phyloP scores from a whole-genome alignment of 306 rosid species.

The Trifolium repens region DNA sequence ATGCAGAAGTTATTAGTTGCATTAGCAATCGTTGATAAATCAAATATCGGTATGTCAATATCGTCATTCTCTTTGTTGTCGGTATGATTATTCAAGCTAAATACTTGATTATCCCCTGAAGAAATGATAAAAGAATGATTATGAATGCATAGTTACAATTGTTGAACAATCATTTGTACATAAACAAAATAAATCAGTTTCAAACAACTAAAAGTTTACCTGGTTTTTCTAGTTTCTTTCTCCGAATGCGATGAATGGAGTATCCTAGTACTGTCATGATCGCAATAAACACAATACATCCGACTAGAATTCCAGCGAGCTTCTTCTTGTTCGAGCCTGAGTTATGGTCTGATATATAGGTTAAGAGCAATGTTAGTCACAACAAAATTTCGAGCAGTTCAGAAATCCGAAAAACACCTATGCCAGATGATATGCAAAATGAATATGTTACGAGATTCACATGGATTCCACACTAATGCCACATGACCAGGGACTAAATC shows the following conservation, averaged over 20 bases:
- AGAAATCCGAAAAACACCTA: background rate
- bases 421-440: background rate
- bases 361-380: background rate
- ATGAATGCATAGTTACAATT: background rate
- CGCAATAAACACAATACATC: slow-evolving; percentile 11
- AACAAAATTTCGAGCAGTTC: too few relatives aligned
- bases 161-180: background rate
- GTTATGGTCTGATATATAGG: background rate
- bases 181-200: background rate
- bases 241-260: background rate
- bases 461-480: background rate
- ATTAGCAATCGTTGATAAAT: slow-evolving; percentile 45
- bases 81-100: slow-evolving; percentile 4
- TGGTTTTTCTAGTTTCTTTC: slow-evolving; percentile 27
- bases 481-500: background rate
- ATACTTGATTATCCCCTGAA: slow-evolving; percentile 18
- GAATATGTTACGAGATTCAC: too few relatives aligned
- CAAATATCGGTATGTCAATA: slow-evolving; percentile 56
- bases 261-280: slow-evolving; percentile 28
- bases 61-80: slow-evolving; percentile 36
- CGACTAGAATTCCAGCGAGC: slow-evolving; percentile 38
- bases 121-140: background rate
- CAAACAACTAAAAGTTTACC: slow-evolving; percentile 28
- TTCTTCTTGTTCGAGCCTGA: slow-evolving; percentile 28
- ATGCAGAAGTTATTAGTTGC: slow-evolving; percentile 52